phyloP scores from a whole-genome alignment of 345 rosid genomes.

The Linum usitatissimum region DNA sequence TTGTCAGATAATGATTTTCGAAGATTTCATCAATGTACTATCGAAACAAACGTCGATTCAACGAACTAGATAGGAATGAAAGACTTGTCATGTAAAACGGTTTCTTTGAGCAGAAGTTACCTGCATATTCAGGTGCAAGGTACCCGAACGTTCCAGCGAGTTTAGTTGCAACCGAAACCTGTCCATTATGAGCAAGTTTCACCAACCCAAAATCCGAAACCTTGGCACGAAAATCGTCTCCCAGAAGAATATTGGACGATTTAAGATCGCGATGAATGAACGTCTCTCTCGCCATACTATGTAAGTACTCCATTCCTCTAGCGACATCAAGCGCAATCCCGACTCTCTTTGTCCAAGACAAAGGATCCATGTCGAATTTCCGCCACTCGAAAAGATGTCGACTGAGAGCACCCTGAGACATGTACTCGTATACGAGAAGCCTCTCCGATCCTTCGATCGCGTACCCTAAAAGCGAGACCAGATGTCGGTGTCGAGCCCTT shows the following conservation, averaged over 20 bases:
- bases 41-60: no score
- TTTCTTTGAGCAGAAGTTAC: conserved; percentile 17
- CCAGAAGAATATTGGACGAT: conserved; percentile 48
- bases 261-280: conserved; percentile 54
- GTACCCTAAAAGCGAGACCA: conserved; percentile 40
- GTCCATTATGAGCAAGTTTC: conserved; percentile 41
- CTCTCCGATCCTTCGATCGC: conserved; percentile 35
- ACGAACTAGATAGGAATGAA: no score
- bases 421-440: conserved; percentile 43
- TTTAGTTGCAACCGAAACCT: conserved; percentile 35
- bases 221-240: conserved; percentile 37
- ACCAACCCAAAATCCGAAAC: conserved; percentile 53
- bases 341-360: conserved; percentile 39
- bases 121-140: conserved; percentile 58
- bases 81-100: no score
- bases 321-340: conserved; percentile 46
- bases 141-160: conserved; percentile 56
- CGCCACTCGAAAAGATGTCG: conserved; percentile 41
- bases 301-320: conserved; percentile 51
- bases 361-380: conserved; percentile 25
- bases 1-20: no score
- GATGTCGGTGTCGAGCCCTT: conserved; percentile 37
- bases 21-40: no score
- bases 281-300: conserved; percentile 30
- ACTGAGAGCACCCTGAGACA: conserved; percentile 47